Conservation (phyloP, 768 basidiomycete genomes). For the Mycena leptocephala region DNA sequence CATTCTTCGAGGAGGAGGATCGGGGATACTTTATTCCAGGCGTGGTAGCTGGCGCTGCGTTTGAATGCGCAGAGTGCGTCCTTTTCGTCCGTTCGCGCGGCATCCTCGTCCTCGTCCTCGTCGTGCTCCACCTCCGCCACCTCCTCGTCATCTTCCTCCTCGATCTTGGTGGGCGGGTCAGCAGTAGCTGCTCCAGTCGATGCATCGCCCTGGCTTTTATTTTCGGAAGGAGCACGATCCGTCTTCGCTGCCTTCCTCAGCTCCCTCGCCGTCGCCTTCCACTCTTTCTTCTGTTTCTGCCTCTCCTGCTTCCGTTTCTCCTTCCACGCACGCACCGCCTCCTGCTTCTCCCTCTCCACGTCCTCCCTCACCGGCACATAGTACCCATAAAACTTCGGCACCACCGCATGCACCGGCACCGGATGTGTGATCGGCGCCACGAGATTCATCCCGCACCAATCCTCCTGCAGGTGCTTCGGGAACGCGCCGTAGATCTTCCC, state of each 20-base stretch:
- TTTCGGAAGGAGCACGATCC: no score
- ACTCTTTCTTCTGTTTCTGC: not conserved
- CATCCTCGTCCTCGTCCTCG: not conserved
- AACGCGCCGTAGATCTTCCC: slow-evolving; percentile 46
- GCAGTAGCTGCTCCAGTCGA: not conserved
- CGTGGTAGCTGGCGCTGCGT: not conserved
- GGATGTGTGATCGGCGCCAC: slow-evolving; percentile 30
- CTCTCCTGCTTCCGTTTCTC: not conserved
- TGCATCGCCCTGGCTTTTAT: no score
- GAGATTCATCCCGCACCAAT: slow-evolving; percentile 26
- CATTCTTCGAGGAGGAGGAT: slow-evolving; percentile 33
- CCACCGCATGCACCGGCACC: slow-evolving; percentile 24
- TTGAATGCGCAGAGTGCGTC: not conserved
- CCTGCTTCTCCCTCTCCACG: slow-evolving; percentile 23
- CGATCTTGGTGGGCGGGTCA: not conserved
- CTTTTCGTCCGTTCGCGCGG: not conserved
- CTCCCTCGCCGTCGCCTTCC: not conserved
- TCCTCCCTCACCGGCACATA: slow-evolving; percentile 32
- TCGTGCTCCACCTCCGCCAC: not conserved
- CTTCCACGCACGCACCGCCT: not conserved
- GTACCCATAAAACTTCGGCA: slow-evolving; percentile 33
- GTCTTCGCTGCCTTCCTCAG: not conserved
- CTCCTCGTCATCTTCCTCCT: not conserved
- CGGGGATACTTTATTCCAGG: slow-evolving; percentile 17
- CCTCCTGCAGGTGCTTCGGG: slow-evolving; percentile 25